phyloP scores from a whole-genome alignment of 2,329 filamentous ascomycete genomes.

The Lojkania enalia region DNA sequence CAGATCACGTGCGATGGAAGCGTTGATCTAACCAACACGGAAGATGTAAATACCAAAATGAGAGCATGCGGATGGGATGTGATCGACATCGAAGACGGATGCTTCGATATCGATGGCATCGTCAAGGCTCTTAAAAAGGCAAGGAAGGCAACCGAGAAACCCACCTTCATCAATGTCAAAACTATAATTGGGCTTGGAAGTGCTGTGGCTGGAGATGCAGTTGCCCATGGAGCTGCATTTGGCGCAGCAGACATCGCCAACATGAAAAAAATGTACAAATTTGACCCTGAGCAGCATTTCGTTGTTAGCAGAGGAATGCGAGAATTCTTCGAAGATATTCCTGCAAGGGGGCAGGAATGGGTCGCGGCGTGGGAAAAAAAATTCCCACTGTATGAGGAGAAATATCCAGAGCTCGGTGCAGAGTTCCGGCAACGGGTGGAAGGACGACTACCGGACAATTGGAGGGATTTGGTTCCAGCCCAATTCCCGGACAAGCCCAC shows the following conservation, averaged over 20 bases:
- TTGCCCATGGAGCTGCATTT: slow-evolving; percentile 61
- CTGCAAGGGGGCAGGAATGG: slow-evolving; percentile 50
- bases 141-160: slow-evolving; percentile 21
- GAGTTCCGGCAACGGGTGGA: slow-evolving; percentile 55
- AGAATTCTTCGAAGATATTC: slow-evolving; percentile 56
- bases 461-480: slow-evolving; percentile 55
- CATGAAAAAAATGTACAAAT: slow-evolving; percentile 54
- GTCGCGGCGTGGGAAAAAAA: slow-evolving; percentile 56
- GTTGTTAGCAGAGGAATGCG: slow-evolving; percentile 50
- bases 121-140: slow-evolving; percentile 50
- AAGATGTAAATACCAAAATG: slow-evolving; percentile 63
- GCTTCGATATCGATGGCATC: slow-evolving; percentile 54
- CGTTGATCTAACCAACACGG: slow-evolving; percentile 58
- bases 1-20: slow-evolving; percentile 62
- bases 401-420: slow-evolving; percentile 53
- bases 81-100: slow-evolving; percentile 57
- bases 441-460: slow-evolving; percentile 54
- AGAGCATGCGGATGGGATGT: slow-evolving; percentile 61
- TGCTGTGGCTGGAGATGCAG: slow-evolving; percentile 50
- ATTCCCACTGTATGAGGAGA: slow-evolving; percentile 47
- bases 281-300: slow-evolving; percentile 53
- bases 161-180: slow-evolving; percentile 51
- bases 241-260: slow-evolving; percentile 56
- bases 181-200: slow-evolving; percentile 59
- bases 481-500: slow-evolving; percentile 54